Evolutionary conservation across 78 protist species (phyloP).

Genomic region (Chrysochromulina tobinii): DNA sequence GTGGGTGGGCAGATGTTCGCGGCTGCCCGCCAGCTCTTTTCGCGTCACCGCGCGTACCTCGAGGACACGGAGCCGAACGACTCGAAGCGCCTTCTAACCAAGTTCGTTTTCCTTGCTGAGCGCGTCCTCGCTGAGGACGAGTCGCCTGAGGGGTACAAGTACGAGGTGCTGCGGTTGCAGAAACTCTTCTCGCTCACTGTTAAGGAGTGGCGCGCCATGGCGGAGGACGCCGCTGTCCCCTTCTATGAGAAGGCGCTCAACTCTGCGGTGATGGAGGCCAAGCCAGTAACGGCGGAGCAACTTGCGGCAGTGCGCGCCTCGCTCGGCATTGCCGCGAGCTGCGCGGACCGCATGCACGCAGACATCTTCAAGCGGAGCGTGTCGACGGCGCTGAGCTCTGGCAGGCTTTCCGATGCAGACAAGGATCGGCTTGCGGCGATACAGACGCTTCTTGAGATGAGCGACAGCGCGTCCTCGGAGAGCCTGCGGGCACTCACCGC

Average conservation of each 20-base stretch:
- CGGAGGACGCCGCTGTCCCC: neutral
- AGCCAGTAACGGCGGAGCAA: neutral
- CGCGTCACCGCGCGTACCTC: constrained; percentile 20
- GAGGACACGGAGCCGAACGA: neutral
- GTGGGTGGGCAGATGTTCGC: neutral
- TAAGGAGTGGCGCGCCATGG: neutral
- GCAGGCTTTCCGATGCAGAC: no score
- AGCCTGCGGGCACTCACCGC: neutral
- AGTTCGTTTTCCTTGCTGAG: neutral
- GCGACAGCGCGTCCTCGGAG: no score
- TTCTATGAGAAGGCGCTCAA: neutral
- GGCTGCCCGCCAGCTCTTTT: neutral
- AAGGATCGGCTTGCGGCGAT: no score
- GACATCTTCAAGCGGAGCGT: neutral
- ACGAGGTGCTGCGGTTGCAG: neutral
- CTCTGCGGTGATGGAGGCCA: neutral
- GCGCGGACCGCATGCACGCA: neutral
- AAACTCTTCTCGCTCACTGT: neutral
- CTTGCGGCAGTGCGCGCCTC: neutral
- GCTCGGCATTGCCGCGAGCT: neutral
- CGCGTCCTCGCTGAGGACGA: neutral
- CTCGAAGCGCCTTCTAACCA: neutral
- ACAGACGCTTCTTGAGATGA: no score
- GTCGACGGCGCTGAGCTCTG: neutral
- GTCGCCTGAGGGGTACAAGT: neutral